phyloP scores from a whole-genome alignment of 768 basidiomycete species.

The Leucocoprinus leucothites region DNA sequence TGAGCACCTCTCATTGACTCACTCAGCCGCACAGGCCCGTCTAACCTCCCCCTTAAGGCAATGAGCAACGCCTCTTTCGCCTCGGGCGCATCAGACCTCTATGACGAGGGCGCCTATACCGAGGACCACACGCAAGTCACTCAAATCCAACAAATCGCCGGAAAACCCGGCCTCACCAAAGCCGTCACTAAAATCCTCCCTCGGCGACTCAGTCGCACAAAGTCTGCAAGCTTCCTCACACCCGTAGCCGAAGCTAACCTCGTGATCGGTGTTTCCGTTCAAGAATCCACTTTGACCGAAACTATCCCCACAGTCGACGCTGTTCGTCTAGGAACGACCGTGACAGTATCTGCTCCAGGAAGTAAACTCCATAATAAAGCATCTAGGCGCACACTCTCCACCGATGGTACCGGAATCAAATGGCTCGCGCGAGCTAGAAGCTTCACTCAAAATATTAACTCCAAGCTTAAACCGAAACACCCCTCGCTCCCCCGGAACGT shows the following conservation, averaged over 20 bases:
- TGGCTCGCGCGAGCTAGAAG: slow-evolving; percentile 8
- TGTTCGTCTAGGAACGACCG: slow-evolving; percentile 5
- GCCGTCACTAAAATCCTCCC: slow-evolving; percentile 8
- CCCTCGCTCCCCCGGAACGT: not conserved
- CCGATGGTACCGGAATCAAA: not conserved
- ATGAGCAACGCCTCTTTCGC: slow-evolving; percentile 9
- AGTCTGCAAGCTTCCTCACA: not conserved
- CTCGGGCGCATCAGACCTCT: slow-evolving; percentile 7
- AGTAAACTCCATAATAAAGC: not conserved
- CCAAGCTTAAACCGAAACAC: not conserved
- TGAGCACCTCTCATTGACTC: not conserved
- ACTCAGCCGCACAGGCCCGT: not conserved
- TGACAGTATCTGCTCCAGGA: slow-evolving; percentile 10
- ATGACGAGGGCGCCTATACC: slow-evolving; percentile 1
- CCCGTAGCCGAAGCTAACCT: slow-evolving; percentile 4
- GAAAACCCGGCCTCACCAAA: slow-evolving; percentile 7
- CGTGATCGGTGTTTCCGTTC: slow-evolving; percentile 8
- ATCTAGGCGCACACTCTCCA: slow-evolving; percentile 4
- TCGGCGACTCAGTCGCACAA: slow-evolving; percentile 6
- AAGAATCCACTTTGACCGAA: slow-evolving; percentile 9
- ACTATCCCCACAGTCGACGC: not conserved
- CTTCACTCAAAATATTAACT: not conserved
- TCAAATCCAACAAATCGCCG: slow-evolving; percentile 2
- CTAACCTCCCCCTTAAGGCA: not conserved
- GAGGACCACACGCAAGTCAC: slow-evolving; percentile 6